Conservation (phyloP, 345 rosid genomes). For the Mallotus nudiflorus region DNA sequence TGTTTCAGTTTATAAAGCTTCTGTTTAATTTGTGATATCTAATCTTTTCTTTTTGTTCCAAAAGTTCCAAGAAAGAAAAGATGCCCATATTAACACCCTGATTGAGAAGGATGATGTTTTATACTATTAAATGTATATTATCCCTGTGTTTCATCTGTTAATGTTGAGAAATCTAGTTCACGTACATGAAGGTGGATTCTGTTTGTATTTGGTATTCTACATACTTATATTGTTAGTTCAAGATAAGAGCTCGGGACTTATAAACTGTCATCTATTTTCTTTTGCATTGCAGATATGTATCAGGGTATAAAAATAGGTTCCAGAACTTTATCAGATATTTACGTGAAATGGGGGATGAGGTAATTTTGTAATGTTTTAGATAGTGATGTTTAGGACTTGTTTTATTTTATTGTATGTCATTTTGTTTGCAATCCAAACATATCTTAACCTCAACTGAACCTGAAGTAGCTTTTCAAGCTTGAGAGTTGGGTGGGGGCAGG, state of each 20-base stretch:
- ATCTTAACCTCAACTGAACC: no score
- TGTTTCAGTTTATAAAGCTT: neutral
- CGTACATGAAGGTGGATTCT: neutral
- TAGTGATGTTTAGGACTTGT: neutral
- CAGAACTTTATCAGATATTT: constrained; percentile 92
- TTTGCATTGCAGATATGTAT: constrained; percentile 74
- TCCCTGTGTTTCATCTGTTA: no score
- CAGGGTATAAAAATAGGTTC: constrained; percentile 96
- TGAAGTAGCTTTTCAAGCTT: neutral
- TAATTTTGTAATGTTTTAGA: constrained; percentile 25
- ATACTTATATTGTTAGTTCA: neutral
- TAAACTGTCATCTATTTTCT: constrained; percentile 17
- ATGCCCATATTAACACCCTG: no score
- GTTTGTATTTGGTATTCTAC: neutral
- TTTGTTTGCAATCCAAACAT: neutral
- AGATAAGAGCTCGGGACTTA: neutral
- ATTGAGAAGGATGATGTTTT: neutral
- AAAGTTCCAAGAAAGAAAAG: neutral
- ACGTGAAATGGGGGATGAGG: constrained; percentile 99
- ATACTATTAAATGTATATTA: no score
- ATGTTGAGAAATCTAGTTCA: neutral
- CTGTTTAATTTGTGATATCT: neutral
- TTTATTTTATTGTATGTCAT: no score
- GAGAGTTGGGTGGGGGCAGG: neutral
- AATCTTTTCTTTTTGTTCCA: neutral